Evolutionary conservation across 2,329 filamentous ascomycete genomes (phyloP), one percentile per base, ranked within the genome.

Genomic region (Ophiostoma angusticollis): DNA sequence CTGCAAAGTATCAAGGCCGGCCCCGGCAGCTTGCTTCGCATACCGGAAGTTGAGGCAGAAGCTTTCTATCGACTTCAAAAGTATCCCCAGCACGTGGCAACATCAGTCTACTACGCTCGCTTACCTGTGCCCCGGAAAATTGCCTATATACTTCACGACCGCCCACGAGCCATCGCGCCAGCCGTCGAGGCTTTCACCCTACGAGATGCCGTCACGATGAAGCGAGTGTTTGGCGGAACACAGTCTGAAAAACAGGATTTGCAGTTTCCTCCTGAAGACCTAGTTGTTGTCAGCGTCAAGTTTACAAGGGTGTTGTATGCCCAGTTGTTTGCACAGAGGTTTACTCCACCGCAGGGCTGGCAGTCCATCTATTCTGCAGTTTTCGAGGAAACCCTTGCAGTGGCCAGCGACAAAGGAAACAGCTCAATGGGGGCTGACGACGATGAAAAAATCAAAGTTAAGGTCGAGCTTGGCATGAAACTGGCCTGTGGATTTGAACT

Each of bases 171-270:
- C 43, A 77, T 96, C 41, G 80, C 86, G 3, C 77, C 86, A 0
- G 86, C 85, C 1, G 74, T 89, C 3, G 93, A 98, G 58, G 78
- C 82, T 1, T 96, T 98, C 58, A 96, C 96, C 56, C 70, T 94
- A 12, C 78, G 91, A 45, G 87, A 96, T 52, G 80, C 85, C 0
- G 68, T 85, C 41, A 70, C 80, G 1, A 59, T 95, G 31, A 80
- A 79, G 40, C 73, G 78, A 1, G 63, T 94, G 4, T 63, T 78
- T 40, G 31, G 18, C 4, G 5, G 17, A 6, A 11, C 19, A 5
- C 6, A 8, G 5, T 11, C 32, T 17, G 24, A 22, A 14, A 7
- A 6, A 5, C 23, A n/a, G n/a, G n/a, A 8, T 13, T 29, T 86
- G 2, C 54, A 58, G 2, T 93, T 98, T 50, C 70, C 77, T 3